These are phyloP conservation scores for Cicer pinnatifidum DNA, from an alignment of 306 rosid genomes.

Conservation along the genomic window DNA sequence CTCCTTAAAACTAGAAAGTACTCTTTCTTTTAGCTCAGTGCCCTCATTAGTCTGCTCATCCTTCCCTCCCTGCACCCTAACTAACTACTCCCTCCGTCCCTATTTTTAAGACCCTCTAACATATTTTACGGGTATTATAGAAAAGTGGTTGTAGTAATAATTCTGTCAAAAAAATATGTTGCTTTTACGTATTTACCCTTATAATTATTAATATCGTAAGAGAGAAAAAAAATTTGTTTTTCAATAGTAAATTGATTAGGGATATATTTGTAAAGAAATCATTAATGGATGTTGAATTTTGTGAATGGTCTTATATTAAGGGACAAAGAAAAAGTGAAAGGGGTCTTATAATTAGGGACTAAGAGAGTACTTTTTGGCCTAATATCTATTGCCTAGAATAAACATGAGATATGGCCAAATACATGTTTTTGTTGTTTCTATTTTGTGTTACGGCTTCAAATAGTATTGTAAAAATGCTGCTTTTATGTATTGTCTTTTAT, in stretches of 20 bases:
- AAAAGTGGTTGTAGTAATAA: neutral
- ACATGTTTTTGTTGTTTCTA: conserved; percentile 13
- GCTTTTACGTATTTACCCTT: neutral
- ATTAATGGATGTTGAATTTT: neutral
- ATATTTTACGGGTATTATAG: neutral
- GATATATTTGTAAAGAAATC: neutral
- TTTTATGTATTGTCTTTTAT: neutral
- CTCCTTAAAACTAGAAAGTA: neutral
- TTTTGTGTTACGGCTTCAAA: neutral
- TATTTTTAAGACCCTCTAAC: neutral
- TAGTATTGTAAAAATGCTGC: neutral
- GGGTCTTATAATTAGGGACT: neutral
- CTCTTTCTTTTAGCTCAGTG: conserved; percentile 4
- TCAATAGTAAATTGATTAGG: neutral
- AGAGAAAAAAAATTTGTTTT: neutral
- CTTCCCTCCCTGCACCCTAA: conserved; percentile 10
- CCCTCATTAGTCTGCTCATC: neutral
- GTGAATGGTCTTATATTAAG: neutral
- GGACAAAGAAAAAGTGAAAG: neutral
- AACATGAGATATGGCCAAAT: neutral
- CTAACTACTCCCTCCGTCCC: neutral
- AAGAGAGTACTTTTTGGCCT: too few relatives aligned
- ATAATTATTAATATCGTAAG: neutral
- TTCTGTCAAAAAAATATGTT: neutral
- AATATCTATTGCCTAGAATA: neutral